phyloP scores from a whole-genome alignment of 2,329 filamentous ascomycete species.

The Colletotrichum sp. region DNA sequence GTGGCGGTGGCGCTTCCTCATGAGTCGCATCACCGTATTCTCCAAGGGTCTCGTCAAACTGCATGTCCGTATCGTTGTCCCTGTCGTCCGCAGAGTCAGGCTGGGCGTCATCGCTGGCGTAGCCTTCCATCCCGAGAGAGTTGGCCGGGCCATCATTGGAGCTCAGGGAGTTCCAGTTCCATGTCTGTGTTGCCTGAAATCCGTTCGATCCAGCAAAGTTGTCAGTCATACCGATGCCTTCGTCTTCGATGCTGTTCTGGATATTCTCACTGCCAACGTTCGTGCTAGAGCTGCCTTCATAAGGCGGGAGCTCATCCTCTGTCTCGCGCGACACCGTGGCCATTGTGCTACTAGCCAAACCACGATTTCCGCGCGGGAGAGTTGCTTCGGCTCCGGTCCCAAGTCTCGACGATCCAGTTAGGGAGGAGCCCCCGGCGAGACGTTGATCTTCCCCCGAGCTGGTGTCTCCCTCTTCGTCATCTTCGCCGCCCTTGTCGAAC shows the following conservation, averaged over 20 bases:
- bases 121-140: slow-evolving; percentile 37
- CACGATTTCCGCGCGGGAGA: slow-evolving; percentile 69
- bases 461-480: slow-evolving; percentile 47
- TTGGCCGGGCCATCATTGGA: slow-evolving; percentile 31
- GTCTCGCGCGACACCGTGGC: slow-evolving; percentile 28
- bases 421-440: slow-evolving; percentile 84
- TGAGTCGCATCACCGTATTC: background rate
- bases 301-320: slow-evolving; percentile 37
- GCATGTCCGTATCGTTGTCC: slow-evolving; percentile 28
- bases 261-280: slow-evolving; percentile 29
- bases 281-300: slow-evolving; percentile 26
- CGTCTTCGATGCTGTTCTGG: slow-evolving; percentile 54
- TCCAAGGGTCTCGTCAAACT: slow-evolving; percentile 20
- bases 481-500: slow-evolving; percentile 57
- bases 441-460: slow-evolving; percentile 82
- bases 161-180: slow-evolving; percentile 50
- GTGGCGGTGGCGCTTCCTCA: slow-evolving; percentile 26
- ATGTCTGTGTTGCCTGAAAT: slow-evolving; percentile 40
- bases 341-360: slow-evolving; percentile 51
- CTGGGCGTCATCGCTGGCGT: slow-evolving; percentile 49
- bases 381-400: slow-evolving; percentile 78
- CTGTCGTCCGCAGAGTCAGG: slow-evolving; percentile 40
- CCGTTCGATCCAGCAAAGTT: slow-evolving; percentile 32
- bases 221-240: slow-evolving; percentile 47
- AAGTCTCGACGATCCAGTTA: slow-evolving; percentile 90